Base-by-base conservation (phyloP, 1,284 basidiomycete species). In the Malassezia obtusa region DNA sequence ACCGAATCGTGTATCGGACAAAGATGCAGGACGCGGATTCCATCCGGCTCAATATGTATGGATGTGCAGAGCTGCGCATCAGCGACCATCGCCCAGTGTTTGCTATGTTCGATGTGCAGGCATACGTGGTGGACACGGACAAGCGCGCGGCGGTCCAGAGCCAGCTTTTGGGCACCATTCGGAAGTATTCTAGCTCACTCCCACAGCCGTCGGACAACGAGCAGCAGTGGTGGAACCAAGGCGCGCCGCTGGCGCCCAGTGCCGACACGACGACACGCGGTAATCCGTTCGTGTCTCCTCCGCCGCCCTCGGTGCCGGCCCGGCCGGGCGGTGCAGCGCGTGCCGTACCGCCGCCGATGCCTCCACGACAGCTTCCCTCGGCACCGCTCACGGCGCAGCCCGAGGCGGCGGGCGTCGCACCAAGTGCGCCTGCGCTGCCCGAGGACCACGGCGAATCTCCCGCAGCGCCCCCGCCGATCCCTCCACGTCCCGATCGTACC, bases 61-160 rank as follows among this genome's bases (percentile, higher is more conserved):
- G 51, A 6, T 41, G 61, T 25, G 49, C 49, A 22, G 67, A 56
- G 17, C 50, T 57, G 15, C 52, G 52, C 11, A 12, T 86, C 2
- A 95, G 90, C 10, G 94, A 99, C 76, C 94, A 99, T 73, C 83
- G 86, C 63, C 94, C 94, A 66, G 91, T 98, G 1, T 92, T 86
- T 65, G 88, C 84, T 2, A 76, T 86, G 5, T 89, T 95, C 75
- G 79, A 82, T 45, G 83, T 83, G 0, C 81, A 84, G 46, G 82
- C 92, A 25, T 80, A 85, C 41, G 80, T 85, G 24, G 79, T 96
- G 33, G 89, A 98, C 70, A 76, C 82, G 21, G 78, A 77, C 6
- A 90, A 87, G 74, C 83, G 83, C 49, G 80, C 82, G 0, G 78
- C 80, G 2, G 77, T 95, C 14, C 82, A 84, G 15, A 82, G 82